Base-by-base conservation (phyloP, 768 basidiomycete species). In the Pholiota molesta region DNA sequence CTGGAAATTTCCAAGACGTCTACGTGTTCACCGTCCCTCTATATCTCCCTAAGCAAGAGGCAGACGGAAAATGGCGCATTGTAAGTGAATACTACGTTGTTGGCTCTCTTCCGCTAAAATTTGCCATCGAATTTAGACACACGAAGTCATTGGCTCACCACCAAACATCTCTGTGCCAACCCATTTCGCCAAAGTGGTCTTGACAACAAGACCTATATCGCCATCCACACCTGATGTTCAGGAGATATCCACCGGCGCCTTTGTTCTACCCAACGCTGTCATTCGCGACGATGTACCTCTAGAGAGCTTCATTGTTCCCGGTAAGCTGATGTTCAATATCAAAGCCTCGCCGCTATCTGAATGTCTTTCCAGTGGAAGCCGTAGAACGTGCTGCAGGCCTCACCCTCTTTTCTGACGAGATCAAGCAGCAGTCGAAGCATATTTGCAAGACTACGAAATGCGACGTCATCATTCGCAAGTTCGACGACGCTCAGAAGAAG, bases 11-110 rank as follows among this genome's bases (percentile, higher is more conserved):
- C 73, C 78, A 91, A 44, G 95, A 99, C 70, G 97, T 99, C 54
- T 99, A 96, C 75, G 89, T 99, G 52, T 99, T 99, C 78, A 99
- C 97, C 3, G 83, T 99, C 17, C 97, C 97, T 0, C 80, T 99
- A n/a, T 99, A 99, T 77, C 85, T 98, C 2, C 97, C 97, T 0
- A 87, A 84, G 53, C 83, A 85, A 53, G 91, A 94, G 4, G 69
- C 86, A 3, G 97, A 99, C 70, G 95, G 96, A 10, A 99, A 97
- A 77, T 98, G 91, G 90, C 87, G 94, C 59, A 91, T 99, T 66
- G 96, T 97, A 69, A 75, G 93, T 85, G 37, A 37, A 35, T 55
- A 39, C 60, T 57, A 0, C 19, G 11, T 1, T 54, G 26, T 21
- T 54, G 45, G 37, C 5, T 8, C 19, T 28, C 9, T 21, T 10